Evolutionary conservation across 2,329 filamentous ascomycete genomes (phyloP), one percentile per base, ranked within the genome.

Genomic region (Parafenestella ontariensis): DNA sequence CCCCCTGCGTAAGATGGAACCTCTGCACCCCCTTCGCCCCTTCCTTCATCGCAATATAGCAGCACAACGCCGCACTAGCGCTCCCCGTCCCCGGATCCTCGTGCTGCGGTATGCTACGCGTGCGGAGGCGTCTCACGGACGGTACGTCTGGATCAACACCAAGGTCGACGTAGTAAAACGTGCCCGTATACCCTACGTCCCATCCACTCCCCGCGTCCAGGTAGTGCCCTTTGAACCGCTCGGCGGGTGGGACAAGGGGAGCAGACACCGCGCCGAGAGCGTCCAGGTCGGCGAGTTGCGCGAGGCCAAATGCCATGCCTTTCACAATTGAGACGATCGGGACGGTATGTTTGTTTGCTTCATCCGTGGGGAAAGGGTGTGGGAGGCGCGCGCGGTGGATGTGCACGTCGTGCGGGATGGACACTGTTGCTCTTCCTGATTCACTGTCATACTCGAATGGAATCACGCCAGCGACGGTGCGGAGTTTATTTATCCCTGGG

Each of bases 281-380:
- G 15, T 85, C 84, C 4, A 91, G 73, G 48, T 81, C 81, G 0
- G 82, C 76, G 24, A 94, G 78, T 55, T 82, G 74, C 11, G 88
- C 78, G 26, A 90, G 82, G 33, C 85, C 75, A 72, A 91, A 92
- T 1, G 84, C 84, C 86, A 92, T 89, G 46, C 89, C 90, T 40
- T 84, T 85, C 17, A 92, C 88, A 31, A 91, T 78, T 39, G 69
- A 75, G 1, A 78, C 72, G 4, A 77, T 52, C 7, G 71, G 71
- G 4, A 68, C 64, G 0, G 58, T 63, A 6, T 21, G 2, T 1
- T 29, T 47, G 39, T 64, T 58, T 9, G 70, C 45, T 1, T 43
- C 34, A 26, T 61, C 62, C 5, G 24, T 28, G 3, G 63, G 61
- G 5, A 54, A 62, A 0, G 76, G 73, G 55, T 78, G 77, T 11